Base-by-base conservation (phyloP, 2,329 filamentous ascomycete species). In the Madurella mycetomatis region DNA sequence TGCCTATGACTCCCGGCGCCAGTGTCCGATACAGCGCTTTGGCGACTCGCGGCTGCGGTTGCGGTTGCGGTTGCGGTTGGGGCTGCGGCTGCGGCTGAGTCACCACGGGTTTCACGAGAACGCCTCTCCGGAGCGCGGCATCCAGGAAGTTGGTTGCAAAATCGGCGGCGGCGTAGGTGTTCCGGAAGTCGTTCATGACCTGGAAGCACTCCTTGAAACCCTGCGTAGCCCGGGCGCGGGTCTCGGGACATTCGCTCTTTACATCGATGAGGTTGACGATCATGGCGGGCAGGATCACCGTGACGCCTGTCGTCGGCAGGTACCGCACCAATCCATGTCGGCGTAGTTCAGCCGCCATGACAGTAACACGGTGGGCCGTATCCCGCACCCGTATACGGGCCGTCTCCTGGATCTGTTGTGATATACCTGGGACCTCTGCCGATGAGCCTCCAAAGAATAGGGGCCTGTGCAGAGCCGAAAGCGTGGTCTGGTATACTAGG, bases 71-170 rank as follows among this genome's bases (percentile, higher is more conserved):
- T 37, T 37, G 34, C 34, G 34, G 9, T 37, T 37, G 34, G 4
- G 34, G 34, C 11, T 37, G 34, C 34, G 34, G 34, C 11, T 37
- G 34, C 34, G 34, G 34, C 13, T 37, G 34, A 15, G 34, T 4
- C 11, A 9, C 17, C 43, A 49, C 9, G 17, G 41, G 1, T 41
- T 25, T 17, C 42, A 44, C 31, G 60, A 68, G 13, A 64, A 62
- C 11, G 62, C 61, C 48, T 72, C 81, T 84, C 58, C 94, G 91
- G 53, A 88, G 87, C 1, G 91, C 90, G 1, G 91, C 90, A 67
- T 95, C 90, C n/a, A 96, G 79, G 74, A 96, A 96, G 2, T 89
- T 89, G 1, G 89, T 92, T n/a, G 90, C 91, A 65, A 94, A 96
- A 70, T 96, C 92, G n/a, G 92, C 92, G 0, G 92, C 91, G 0